Evolutionary conservation across 495 filamentous ascomycete species (phyloP).

Genomic region (Daldinia grandis): DNA sequence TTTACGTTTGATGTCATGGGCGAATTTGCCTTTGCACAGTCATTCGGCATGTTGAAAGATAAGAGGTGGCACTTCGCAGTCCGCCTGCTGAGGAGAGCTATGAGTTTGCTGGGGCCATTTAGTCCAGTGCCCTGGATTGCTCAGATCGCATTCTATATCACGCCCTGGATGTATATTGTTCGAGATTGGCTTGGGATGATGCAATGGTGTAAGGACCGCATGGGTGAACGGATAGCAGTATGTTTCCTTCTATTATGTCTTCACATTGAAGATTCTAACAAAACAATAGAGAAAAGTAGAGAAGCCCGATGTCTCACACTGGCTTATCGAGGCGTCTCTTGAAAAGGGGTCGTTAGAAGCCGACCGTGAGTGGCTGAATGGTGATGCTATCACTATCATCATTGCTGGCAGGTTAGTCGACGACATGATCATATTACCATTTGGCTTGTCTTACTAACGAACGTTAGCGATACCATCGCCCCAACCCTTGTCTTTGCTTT

Average conservation of each 20-base stretch:
- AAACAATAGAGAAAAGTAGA: conserved; percentile 39
- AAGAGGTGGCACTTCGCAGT: conserved; percentile 48
- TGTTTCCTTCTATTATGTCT: neutral
- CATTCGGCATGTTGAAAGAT: conserved; percentile 53
- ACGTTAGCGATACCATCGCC: conserved; percentile 51
- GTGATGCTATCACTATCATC: conserved; percentile 49
- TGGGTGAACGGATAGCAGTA: conserved; percentile 46
- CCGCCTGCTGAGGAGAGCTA: conserved; percentile 44
- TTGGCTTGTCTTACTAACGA: conserved; percentile 23
- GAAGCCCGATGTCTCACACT: conserved; percentile 44
- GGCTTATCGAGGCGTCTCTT: conserved; percentile 47
- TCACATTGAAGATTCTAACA: neutral
- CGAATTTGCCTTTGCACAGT: conserved; percentile 51
- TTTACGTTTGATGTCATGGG: conserved; percentile 57
- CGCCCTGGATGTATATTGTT: conserved; percentile 43
- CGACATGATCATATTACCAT: neutral
- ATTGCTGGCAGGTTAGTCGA: conserved; percentile 54
- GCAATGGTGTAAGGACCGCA: conserved; percentile 46
- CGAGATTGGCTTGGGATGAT: conserved; percentile 47
- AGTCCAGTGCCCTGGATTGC: conserved; percentile 53
- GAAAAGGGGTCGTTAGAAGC: conserved; percentile 36
- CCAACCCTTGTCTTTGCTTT: conserved; percentile 50
- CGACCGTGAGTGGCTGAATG: conserved; percentile 43
- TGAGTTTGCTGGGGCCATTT: conserved; percentile 48
- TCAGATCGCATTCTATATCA: conserved; percentile 43